Evolutionary conservation across 441 rosid genomes (phyloP).

Genomic region (Gossypium schwendimanii): DNA sequence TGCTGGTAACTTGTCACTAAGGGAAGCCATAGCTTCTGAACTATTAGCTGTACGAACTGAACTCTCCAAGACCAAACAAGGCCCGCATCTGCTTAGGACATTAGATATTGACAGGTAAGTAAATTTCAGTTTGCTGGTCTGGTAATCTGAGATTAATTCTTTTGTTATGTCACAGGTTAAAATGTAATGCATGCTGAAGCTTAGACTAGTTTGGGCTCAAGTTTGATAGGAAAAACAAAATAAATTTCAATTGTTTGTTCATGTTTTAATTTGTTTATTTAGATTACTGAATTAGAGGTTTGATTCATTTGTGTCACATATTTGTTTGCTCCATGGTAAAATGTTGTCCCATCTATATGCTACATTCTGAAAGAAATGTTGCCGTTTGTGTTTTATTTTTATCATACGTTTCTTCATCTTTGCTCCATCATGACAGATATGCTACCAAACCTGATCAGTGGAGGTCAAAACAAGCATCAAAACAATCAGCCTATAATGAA

Average conservation of each 20-base stretch:
- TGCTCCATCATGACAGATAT: slow-evolving; percentile 39
- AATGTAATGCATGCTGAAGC: not conserved
- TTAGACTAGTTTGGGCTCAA: not conserved
- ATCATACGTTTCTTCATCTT: not conserved
- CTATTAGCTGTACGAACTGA: slow-evolving; percentile 48
- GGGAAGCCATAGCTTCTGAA: slow-evolving; percentile 72
- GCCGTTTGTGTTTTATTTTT: not conserved
- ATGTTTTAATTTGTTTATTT: not conserved
- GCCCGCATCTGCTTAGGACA: slow-evolving; percentile 70
- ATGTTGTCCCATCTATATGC: not conserved
- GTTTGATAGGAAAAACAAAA: not conserved
- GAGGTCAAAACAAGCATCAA: slow-evolving; percentile 74
- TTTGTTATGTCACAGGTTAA: not conserved
- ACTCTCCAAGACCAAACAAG: slow-evolving; percentile 74
- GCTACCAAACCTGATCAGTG: slow-evolving; percentile 62
- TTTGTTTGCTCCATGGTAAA: not conserved
- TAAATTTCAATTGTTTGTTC: not conserved
- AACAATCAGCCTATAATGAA: slow-evolving; percentile 63
- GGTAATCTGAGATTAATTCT: not conserved
- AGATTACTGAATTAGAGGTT: not conserved
- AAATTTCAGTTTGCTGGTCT: not conserved
- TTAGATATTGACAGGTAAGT: slow-evolving; percentile 77
- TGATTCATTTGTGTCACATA: not conserved
- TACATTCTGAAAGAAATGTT: not conserved
- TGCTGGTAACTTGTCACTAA: slow-evolving; percentile 55